A percentile compares a stretch with the other conserved stretches of the same genome.
Conservation (phyloP, 768 basidiomycete genomes). For the Hericium coralloides region DNA sequence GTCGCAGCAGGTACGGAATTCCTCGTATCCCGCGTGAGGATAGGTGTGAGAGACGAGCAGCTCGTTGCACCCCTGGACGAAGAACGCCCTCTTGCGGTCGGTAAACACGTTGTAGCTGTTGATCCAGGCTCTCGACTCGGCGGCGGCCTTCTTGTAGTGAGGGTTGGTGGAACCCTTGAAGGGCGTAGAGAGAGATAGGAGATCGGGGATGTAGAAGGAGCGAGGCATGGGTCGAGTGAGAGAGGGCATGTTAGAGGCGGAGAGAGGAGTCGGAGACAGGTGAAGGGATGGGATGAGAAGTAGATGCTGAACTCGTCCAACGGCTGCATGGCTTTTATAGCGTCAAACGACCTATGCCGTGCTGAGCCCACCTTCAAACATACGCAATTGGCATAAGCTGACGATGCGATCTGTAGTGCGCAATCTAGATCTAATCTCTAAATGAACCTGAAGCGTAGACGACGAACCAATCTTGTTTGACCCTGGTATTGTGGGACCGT, state of each 20-base stretch:
- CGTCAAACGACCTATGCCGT: neutral
- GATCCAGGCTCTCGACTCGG: slow-evolving; percentile 57
- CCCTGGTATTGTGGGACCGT: neutral
- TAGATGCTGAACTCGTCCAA: neutral
- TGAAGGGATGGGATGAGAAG: neutral
- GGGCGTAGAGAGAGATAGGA: slow-evolving; percentile 35
- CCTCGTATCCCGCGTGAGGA: slow-evolving; percentile 49
- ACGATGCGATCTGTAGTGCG: neutral
- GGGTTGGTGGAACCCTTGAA: slow-evolving; percentile 48
- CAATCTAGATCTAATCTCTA: neutral
- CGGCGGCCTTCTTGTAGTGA: slow-evolving; percentile 45
- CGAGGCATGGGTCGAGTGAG: neutral
- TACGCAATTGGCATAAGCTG: neutral
- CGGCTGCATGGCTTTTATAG: neutral
- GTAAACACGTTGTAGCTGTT: slow-evolving; percentile 53
- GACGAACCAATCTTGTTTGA: neutral
- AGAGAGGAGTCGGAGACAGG: neutral
- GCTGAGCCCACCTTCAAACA: neutral
- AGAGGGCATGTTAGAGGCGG: neutral
- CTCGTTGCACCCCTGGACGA: slow-evolving; percentile 55
- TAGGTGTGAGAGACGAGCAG: slow-evolving; percentile 57
- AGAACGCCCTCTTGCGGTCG: slow-evolving; percentile 53
- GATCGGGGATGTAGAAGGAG: slow-evolving; percentile 49
- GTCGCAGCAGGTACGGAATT: slow-evolving; percentile 56
- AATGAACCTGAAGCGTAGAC: neutral